These are phyloP conservation scores for Quercus glauca DNA, from an alignment of 306 rosid genomes.

Conservation along the genomic window DNA sequence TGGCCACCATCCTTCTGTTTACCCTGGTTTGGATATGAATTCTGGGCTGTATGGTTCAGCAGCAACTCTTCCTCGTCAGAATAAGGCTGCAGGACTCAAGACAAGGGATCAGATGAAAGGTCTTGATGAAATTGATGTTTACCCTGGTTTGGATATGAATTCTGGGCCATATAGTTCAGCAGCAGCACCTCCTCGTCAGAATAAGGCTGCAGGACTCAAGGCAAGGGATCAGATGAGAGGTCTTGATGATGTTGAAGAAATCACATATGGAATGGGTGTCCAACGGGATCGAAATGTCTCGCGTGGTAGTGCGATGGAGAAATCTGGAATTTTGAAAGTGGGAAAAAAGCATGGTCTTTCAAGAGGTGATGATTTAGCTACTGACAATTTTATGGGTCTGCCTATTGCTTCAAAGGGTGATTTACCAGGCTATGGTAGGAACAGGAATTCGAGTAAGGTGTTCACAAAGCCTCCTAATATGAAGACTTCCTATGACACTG, in stretches of 20 bases:
- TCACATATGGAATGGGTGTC: constrained; percentile 42
- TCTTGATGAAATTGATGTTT: constrained; percentile 1
- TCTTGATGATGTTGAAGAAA: constrained; percentile 50
- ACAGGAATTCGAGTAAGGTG: constrained; percentile 36
- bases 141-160: constrained; percentile 55
- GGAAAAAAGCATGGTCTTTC: constrained; percentile 58
- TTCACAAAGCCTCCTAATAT: constrained; percentile 53
- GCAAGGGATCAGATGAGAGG: constrained; percentile 54
- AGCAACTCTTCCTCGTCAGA: constrained; percentile 42
- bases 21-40: constrained; percentile 56
- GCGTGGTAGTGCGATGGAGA: constrained; percentile 44
- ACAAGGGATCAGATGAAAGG: too few species aligned
- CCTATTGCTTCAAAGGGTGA: constrained; percentile 64
- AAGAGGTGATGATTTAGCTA: constrained; percentile 51
- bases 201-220: constrained; percentile 47
- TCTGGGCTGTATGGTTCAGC: constrained; percentile 57
- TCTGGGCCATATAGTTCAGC: constrained; percentile 55
- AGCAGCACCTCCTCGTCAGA: constrained; percentile 42
- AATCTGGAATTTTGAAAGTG: constrained; percentile 44
- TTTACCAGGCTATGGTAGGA: constrained; percentile 48
- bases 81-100: constrained; percentile 33
- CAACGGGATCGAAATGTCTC: constrained; percentile 46
- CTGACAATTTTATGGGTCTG: constrained; percentile 47
- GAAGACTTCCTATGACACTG: constrained; percentile 46
- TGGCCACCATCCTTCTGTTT: constrained; percentile 38